Evolutionary conservation across 2,329 filamentous ascomycete genomes (phyloP).

Genomic region (Ascosphaera apis): DNA sequence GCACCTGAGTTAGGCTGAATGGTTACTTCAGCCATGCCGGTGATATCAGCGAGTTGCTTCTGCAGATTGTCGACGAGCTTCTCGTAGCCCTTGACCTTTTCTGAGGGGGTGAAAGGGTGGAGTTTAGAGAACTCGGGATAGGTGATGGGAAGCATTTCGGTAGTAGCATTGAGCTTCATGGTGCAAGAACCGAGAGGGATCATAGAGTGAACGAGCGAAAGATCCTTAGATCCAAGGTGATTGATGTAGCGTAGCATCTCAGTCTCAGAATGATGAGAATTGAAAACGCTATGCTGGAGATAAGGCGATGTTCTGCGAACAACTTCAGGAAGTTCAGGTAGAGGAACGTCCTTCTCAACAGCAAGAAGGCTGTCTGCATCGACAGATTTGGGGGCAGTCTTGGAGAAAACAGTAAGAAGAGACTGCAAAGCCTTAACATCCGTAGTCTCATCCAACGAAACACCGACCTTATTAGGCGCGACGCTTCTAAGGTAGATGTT

Average conservation of each 20-base stretch:
- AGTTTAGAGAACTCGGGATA: slow-evolving; percentile 53
- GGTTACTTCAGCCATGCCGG: slow-evolving; percentile 72
- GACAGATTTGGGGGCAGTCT: slow-evolving; percentile 17
- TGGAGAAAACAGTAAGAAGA: slow-evolving; percentile 33
- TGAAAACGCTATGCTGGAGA: slow-evolving; percentile 82
- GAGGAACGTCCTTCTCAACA: slow-evolving; percentile 14
- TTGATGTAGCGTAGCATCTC: slow-evolving; percentile 85
- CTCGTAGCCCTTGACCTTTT: slow-evolving; percentile 43
- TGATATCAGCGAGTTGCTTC: slow-evolving; percentile 55
- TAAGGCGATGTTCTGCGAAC: slow-evolving; percentile 52
- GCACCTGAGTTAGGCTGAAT: slow-evolving; percentile 91
- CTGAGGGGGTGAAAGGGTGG: slow-evolving; percentile 53
- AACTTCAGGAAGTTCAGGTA: slow-evolving; percentile 23
- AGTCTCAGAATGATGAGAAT: slow-evolving; percentile 83
- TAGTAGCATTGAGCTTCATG: slow-evolving; percentile 92
- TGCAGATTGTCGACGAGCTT: slow-evolving; percentile 51
- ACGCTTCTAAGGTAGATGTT: slow-evolving; percentile 41
- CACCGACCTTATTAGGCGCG: slow-evolving; percentile 36
- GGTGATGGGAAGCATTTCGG: slow-evolving; percentile 75
- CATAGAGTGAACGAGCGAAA: slow-evolving; percentile 91
- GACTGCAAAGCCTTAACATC: slow-evolving; percentile 31
- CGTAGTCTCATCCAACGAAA: slow-evolving; percentile 60
- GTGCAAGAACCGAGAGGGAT: slow-evolving; percentile 92
- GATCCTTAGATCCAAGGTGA: slow-evolving; percentile 78
- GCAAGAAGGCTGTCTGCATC: slow-evolving; percentile 7